These are phyloP conservation scores for Chrysoporthe cubensis DNA, from an alignment of 2,329 filamentous ascomycete genomes.

Conservation along the genomic window DNA sequence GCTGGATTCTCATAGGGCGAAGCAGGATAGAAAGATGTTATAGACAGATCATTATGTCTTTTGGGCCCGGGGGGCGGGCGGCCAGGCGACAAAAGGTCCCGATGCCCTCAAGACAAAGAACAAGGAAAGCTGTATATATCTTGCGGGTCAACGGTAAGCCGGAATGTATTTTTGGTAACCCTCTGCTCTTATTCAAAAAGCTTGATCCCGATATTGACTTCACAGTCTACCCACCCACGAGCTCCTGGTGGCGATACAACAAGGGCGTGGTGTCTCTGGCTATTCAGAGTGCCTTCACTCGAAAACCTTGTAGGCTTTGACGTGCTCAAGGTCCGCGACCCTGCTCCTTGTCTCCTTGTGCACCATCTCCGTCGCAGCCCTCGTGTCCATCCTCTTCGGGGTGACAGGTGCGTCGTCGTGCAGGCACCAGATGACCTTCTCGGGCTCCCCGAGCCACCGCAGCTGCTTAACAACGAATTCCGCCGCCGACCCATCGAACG, in stretches of 20 bases:
- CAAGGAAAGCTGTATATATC: not conserved
- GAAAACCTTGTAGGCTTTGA: constrained; percentile 10
- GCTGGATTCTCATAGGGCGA: no score
- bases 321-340: constrained; percentile 11
- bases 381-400: constrained; percentile 17
- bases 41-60: no score
- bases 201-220: not conserved
- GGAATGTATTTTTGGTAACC: not conserved
- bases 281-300: not conserved
- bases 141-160: not conserved
- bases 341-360: constrained; percentile 10
- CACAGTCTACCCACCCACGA: no score
- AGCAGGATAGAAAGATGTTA: no score
- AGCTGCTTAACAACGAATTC: constrained; percentile 12
- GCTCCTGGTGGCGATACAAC: no score
- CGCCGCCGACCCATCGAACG: constrained; percentile 19
- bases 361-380: constrained; percentile 12
- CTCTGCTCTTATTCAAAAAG: no score
- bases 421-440: constrained; percentile 19
- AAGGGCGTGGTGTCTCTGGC: no score
- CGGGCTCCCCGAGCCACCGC: constrained; percentile 14
- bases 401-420: constrained; percentile 13
- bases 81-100: no score
- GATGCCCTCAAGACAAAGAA: no score
- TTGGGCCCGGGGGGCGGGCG: no score